Percentiles rank a stretch among this genome's conserved stretches.
Conservation (phyloP, 495 filamentous ascomycete species). For the Penicilliopsis zonata region DNA sequence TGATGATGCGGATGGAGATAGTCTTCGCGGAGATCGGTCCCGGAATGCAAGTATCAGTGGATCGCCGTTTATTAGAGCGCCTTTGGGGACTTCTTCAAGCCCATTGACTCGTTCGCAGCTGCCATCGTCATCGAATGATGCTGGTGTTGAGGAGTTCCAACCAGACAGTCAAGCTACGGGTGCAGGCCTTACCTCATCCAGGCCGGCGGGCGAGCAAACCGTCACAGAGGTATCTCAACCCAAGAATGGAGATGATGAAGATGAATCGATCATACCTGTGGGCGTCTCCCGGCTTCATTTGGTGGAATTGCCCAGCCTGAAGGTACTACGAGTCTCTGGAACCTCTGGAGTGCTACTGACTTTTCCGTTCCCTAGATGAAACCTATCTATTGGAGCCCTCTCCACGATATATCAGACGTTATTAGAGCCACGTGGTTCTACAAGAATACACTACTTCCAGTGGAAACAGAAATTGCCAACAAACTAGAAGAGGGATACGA, state of each 20-base stretch:
- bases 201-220: constrained; percentile 18
- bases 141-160: constrained; percentile 16
- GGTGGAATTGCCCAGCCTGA: constrained; percentile 39
- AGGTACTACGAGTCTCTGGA: constrained; percentile 17
- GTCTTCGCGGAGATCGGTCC: constrained; percentile 16
- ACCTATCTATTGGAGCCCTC: constrained; percentile 96
- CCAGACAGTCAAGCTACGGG: constrained; percentile 8
- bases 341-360: neutral
- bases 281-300: constrained; percentile 64
- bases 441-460: constrained; percentile 80
- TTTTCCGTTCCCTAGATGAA: constrained; percentile 54
- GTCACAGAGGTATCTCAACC: constrained; percentile 5
- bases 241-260: constrained; percentile 5
- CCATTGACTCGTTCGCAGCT: constrained; percentile 23
- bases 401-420: constrained; percentile 77
- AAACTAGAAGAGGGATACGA: constrained; percentile 80
- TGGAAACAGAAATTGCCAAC: constrained; percentile 82
- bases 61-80: constrained; percentile 28
- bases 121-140: constrained; percentile 16
- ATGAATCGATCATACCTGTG: constrained; percentile 44
- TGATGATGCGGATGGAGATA: constrained; percentile 9
- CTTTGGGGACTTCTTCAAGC: constrained; percentile 17
- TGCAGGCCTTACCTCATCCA: constrained; percentile 8
- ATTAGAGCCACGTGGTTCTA: constrained; percentile 95
- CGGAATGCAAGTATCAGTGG: constrained; percentile 30